Evolutionary conservation across 2,329 filamentous ascomycete species (phyloP), one percentile per base, ranked within the genome.

Genomic region (Pestalotiopsis sp.): DNA sequence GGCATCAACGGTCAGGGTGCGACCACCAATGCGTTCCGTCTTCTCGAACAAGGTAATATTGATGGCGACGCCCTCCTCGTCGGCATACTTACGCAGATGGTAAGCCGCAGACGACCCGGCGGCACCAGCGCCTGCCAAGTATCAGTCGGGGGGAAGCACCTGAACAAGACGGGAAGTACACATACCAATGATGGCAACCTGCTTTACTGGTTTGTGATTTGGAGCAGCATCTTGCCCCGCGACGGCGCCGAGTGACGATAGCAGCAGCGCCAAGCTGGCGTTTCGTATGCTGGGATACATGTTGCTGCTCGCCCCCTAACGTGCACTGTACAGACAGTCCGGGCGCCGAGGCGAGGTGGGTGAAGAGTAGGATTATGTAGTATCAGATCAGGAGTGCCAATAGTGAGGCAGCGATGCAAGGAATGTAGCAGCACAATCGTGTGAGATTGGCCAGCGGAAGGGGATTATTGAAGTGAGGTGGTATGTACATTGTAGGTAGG

Each of bases 21-120:
- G 92, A 9, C 96, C 96, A 38, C 96, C 96, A 58, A 98, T 86
- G 73, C 90, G 93, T 39, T 84, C 79, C 17, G 89, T 90, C 73
- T 91, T 92, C 76, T 99, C 96, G 78, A 95, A 98, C 36, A 99
- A 84, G 25, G 94, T 97, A 74, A 98, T 91, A 73, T 97, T 92
- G 69, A 95, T 77, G 2, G 85, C 82, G 20, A 92, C 79, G 20
- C 83, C 83, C n/a, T 85, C 84, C 69, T 88, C 81, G 4, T 87
- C 81, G 25, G 93, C 92, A 78, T 91, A 95, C 75, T 91, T 89
- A 52, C 87, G 86, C 61, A 99, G 84, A 76, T 95, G 90, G 80
- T 96, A 97, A 0, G 96, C 95, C 2, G 94, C 85, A 2, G 95
- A 97, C 4, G 96, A 90, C 38, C 96, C 96, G 38, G 90, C 95